A percentile compares a stretch with the other conserved stretches of the same genome.
These are phyloP conservation scores for Phytophthora tentaculata DNA, from an alignment of 352 stramenopile species.

Conservation along the genomic window DNA sequence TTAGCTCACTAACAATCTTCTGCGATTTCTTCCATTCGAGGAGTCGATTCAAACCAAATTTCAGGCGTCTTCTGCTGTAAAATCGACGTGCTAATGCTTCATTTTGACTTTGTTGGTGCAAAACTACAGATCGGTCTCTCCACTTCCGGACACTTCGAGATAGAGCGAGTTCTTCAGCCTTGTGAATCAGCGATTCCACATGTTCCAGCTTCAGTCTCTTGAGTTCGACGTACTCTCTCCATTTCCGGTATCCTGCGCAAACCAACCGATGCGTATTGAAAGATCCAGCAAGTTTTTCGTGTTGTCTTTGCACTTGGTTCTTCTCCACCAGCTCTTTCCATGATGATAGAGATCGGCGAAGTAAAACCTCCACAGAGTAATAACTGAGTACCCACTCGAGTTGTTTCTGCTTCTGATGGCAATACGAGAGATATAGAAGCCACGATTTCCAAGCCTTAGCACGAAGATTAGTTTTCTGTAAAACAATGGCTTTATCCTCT, in stretches of 20 bases:
- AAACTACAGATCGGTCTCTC: slow-evolving; percentile 13
- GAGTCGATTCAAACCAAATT: slow-evolving; percentile 12
- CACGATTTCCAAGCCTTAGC: slow-evolving; percentile 28
- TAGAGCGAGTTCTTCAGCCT: slow-evolving; percentile 4
- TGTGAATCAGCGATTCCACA: background rate
- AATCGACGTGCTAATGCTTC: slow-evolving; percentile 6
- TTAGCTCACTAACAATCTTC: slow-evolving; percentile 6
- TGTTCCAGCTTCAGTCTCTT: slow-evolving; percentile 6
- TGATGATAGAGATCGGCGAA: slow-evolving; percentile 22
- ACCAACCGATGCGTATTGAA: slow-evolving; percentile 26
- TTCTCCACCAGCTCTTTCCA: slow-evolving; percentile 28
- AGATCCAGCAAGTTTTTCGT: slow-evolving; percentile 6
- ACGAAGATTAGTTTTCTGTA: slow-evolving; percentile 7
- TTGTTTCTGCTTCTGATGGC: slow-evolving; percentile 34
- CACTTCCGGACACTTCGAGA: slow-evolving; percentile 30
- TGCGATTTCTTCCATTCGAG: slow-evolving; percentile 7
- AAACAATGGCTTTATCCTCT: background rate
- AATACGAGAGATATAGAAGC: slow-evolving; percentile 23
- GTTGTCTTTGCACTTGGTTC: slow-evolving; percentile 6
- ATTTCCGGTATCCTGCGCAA: slow-evolving; percentile 9
- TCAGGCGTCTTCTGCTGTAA: slow-evolving; percentile 17
- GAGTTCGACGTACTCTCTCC: slow-evolving; percentile 17
- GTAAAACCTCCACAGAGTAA: slow-evolving; percentile 38
- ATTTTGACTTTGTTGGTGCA: slow-evolving; percentile 3
- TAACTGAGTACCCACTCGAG: slow-evolving; percentile 35